Conservation (phyloP, 352 stramenopile species). For the Phytophthora idaei region DNA sequence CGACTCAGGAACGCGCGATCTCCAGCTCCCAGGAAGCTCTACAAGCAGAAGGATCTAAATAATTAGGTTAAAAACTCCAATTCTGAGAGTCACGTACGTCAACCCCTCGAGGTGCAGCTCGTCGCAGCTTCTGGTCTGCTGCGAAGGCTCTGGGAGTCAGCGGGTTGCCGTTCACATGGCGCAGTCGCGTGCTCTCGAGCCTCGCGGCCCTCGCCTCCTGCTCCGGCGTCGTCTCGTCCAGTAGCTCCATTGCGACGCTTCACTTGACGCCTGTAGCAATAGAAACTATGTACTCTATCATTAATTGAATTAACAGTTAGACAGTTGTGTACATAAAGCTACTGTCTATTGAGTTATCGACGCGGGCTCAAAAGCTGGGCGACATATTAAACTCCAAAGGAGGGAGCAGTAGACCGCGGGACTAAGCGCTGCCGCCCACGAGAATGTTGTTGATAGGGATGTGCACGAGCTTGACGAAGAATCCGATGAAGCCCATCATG, state of each 20-base stretch:
- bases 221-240: conserved; percentile 28
- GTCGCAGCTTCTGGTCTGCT: conserved; percentile 23
- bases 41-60: not conserved
- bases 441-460: conserved; percentile 99
- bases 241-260: conserved; percentile 38
- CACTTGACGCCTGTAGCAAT: not conserved
- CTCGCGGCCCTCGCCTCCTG: conserved; percentile 33
- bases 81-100: conserved; percentile 21
- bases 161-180: conserved; percentile 46
- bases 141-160: conserved; percentile 47
- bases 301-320: not conserved
- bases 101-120: conserved; percentile 5
- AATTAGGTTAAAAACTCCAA: not conserved
- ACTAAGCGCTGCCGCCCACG: conserved; percentile 88
- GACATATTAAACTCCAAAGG: conserved; percentile 25
- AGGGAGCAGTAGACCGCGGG: conserved; percentile 7
- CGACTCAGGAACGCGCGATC: conserved; percentile 59
- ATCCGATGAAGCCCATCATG: conserved; percentile 99
- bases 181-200: conserved; percentile 45
- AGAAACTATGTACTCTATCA: not conserved
- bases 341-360: conserved; percentile 46
- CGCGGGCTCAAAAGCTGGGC: not conserved
- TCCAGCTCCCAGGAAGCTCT: conserved; percentile 54
- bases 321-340: conserved; percentile 28
- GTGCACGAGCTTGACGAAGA: conserved; percentile 99